Evolutionary conservation across 164 flowering plant species (phyloP).

Genomic region (Akebia trifoliata): DNA sequence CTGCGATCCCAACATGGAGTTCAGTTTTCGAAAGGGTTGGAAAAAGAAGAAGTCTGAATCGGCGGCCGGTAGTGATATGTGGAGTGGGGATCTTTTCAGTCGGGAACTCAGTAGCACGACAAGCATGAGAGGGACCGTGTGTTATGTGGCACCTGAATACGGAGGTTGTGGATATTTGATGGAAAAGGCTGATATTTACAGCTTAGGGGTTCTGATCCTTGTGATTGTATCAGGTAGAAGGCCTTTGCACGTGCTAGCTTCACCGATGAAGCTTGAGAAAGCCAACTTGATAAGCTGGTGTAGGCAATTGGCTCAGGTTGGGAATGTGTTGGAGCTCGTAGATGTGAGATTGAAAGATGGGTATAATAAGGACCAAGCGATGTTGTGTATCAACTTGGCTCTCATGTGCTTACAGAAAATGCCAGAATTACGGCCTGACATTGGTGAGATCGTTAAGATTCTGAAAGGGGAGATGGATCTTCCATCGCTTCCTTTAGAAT

Average conservation of each 20-base stretch:
- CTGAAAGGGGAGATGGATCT: slow-evolving; percentile 86
- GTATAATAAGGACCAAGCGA: slow-evolving; percentile 65
- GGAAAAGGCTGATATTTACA: slow-evolving; percentile 96
- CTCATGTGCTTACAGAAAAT: slow-evolving; percentile 77
- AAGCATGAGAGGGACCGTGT: slow-evolving; percentile 97
- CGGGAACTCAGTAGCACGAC: slow-evolving; percentile 97
- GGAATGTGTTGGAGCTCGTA: slow-evolving; percentile 71
- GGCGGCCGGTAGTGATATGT: slow-evolving; percentile 68
- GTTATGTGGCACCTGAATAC: slow-evolving; percentile 95
- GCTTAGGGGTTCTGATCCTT: slow-evolving; percentile 84
- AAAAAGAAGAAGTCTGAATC: slow-evolving; percentile 62
- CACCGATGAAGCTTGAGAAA: slow-evolving; percentile 95
- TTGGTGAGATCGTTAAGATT: slow-evolving; percentile 70
- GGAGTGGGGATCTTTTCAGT: slow-evolving; percentile 93
- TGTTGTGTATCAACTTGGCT: slow-evolving; percentile 75
- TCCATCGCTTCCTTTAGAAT: slow-evolving; percentile 66
- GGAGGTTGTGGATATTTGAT: slow-evolving; percentile 78
- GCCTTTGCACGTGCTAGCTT: slow-evolving; percentile 82
- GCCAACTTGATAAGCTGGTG: slow-evolving; percentile 96
- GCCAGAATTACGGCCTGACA: slow-evolving; percentile 91
- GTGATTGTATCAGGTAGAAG: slow-evolving; percentile 91
- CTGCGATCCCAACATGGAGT: slow-evolving; percentile 39
- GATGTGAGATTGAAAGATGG: slow-evolving; percentile 64
- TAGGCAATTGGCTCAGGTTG: slow-evolving; percentile 68
- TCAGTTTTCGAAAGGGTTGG: slow-evolving; percentile 76